Percentiles rank a stretch among this genome's conserved stretches.
phyloP scores from a whole-genome alignment of 768 basidiomycete genomes.

The Tulasnella sp. region DNA sequence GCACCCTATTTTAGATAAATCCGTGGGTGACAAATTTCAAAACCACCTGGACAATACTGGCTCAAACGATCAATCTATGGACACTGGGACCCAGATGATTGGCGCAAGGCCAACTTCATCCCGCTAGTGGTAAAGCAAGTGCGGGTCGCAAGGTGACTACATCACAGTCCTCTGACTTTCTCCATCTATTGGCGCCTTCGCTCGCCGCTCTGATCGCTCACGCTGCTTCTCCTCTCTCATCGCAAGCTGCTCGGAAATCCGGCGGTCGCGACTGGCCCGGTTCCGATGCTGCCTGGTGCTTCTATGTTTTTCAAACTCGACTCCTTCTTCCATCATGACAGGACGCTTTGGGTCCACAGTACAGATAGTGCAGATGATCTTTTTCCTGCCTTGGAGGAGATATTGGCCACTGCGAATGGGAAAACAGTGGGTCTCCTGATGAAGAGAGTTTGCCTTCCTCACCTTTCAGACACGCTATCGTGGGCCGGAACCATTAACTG shows the following conservation, averaged over 20 bases:
- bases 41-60: too few species aligned
- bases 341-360: slow-evolving; percentile 45
- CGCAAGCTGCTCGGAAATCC: neutral
- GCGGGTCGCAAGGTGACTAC: too few species aligned
- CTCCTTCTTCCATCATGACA: slow-evolving; percentile 45
- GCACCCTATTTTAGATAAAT: too few species aligned
- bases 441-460: slow-evolving; percentile 16
- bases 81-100: too few species aligned
- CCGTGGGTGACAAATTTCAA: too few species aligned
- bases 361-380: slow-evolving; percentile 45
- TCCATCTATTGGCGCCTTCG: too few species aligned
- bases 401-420: slow-evolving; percentile 38
- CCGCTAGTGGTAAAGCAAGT: too few species aligned
- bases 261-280: slow-evolving; percentile 17
- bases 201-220: neutral
- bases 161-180: too few species aligned
- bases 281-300: slow-evolving; percentile 16
- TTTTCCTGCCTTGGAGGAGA: slow-evolving; percentile 41
- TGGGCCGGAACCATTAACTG: slow-evolving; percentile 38
- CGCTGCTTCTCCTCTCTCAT: slow-evolving; percentile 13
- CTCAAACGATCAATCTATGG: too few species aligned
- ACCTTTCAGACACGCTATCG: slow-evolving; percentile 29
- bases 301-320: slow-evolving; percentile 42
- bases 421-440: neutral
- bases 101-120: too few species aligned